Evolutionary conservation across 2,329 filamentous ascomycete species (phyloP), one percentile per base, ranked within the genome.

Genomic region (Hypoxylon sp.): DNA sequence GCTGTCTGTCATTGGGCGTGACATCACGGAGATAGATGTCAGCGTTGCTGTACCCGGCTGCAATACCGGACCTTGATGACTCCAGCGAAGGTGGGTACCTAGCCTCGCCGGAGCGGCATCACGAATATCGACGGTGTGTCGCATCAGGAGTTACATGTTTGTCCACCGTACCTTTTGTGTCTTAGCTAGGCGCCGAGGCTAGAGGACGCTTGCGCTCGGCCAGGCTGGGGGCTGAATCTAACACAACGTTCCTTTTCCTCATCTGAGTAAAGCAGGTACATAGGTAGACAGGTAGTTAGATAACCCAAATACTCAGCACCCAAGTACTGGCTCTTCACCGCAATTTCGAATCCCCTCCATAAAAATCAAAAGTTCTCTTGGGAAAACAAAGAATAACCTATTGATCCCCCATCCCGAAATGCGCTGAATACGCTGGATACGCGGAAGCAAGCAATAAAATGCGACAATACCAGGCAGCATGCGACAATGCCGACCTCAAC

Each of bases 401-500:
- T 28, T 38, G 56, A 20, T 40, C 22, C 50, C 48, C 56, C 51
- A n/a, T 58, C 51, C 42, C 24, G 38, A 24, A 40, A 49, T 33
- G 32, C 32, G 33, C 14, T 40, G 20, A 22, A 22, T 2, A 49
- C 14, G 44, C 26, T 32, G 32, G 20, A 62, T 36, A 50, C 48
- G 40, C 44, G 63, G 54, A 51, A 58, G 32, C 53, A 40, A 40
- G 57, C 42, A 64, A 65, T 55, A 60, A 64, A 44, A 56, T 54
- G 61, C 50, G 49, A 61, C 48, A n/a, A 26, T 26, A 26, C 24
- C 24, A 26, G 3, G 24, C 24, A 6, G 6, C 5, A 14, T 51
- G 48, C 48, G 50, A 60, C 49, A 62, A 63, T 59, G 62, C 68
- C 62, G 65, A 68, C 59, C 53, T 53, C 56, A 68, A 62, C 62